Conservation (phyloP, 352 stramenopile genomes). For the Phytophthora nicotianae region DNA sequence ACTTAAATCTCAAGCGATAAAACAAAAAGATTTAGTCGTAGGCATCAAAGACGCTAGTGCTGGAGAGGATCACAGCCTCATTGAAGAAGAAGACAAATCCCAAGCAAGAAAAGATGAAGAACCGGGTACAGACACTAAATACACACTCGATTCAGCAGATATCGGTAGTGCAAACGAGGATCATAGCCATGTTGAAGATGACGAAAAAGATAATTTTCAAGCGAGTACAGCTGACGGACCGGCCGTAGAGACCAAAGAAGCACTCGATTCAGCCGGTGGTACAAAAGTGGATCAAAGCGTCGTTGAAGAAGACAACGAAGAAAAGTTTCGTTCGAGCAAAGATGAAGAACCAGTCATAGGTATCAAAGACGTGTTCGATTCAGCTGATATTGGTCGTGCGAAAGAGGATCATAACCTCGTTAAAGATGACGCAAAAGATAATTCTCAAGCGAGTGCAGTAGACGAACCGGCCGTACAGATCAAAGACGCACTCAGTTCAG, state of each 20-base stretch:
- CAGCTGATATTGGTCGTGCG: background rate
- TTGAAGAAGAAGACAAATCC: background rate
- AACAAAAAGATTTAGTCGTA: background rate
- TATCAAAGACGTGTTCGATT: background rate
- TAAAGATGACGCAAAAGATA: background rate
- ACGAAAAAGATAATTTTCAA: background rate
- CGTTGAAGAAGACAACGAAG: background rate
- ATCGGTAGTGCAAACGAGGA: background rate
- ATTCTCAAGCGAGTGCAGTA: background rate
- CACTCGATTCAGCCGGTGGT: no score
- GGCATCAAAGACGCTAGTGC: background rate
- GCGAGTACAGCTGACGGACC: no score
- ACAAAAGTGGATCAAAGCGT: background rate
- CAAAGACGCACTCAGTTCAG: no score
- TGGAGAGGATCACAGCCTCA: conserved; percentile 1
- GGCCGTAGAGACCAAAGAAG: background rate
- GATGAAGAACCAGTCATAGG: background rate
- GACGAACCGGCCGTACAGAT: no score
- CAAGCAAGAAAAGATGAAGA: background rate
- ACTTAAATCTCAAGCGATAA: background rate
- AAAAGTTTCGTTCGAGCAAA: background rate
- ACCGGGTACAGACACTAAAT: background rate
- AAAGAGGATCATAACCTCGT: background rate
- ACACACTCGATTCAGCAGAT: background rate
- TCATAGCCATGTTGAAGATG: background rate